phyloP scores from a whole-genome alignment of 345 rosid species.

The thale cress (Arabidopsis thaliana) region DNA sequence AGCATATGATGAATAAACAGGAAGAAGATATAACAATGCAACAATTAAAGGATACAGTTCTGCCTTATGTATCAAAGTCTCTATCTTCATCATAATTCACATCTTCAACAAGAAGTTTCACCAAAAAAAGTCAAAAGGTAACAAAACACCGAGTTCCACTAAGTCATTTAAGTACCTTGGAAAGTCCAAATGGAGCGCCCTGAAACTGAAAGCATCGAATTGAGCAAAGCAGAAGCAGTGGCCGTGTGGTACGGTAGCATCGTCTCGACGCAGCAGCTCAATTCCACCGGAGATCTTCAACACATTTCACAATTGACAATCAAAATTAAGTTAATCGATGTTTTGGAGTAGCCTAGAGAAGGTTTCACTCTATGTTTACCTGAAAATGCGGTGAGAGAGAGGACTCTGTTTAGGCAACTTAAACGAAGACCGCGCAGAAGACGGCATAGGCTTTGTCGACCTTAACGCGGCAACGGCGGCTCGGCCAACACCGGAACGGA shows the following conservation, averaged over 20 bases:
- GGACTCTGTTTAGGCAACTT: conserved; percentile 55
- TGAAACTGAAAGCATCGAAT: conserved; percentile 81
- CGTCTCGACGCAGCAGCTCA: conserved; percentile 80
- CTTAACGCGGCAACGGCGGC: conserved; percentile 42
- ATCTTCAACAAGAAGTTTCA: background rate
- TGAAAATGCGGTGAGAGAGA: conserved; percentile 60
- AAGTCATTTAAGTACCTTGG: conserved; percentile 53
- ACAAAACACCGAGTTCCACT: background rate
- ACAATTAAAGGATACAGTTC: background rate
- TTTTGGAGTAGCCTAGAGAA: background rate
- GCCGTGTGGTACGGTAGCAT: conserved; percentile 87
- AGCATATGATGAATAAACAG: background rate
- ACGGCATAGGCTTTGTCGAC: conserved; percentile 44
- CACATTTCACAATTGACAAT: background rate
- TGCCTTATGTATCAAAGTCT: background rate
- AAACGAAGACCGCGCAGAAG: conserved; percentile 53
- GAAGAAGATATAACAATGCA: background rate
- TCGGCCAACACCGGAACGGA: conserved; percentile 64
- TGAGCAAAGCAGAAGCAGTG: conserved; percentile 85
- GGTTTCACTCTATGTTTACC: conserved; percentile 48
- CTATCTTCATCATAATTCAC: background rate
- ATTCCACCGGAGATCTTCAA: conserved; percentile 71
- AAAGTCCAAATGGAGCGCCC: conserved; percentile 61
- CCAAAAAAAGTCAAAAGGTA: background rate
- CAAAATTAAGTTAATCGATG: conserved; percentile 8